Evolutionary conservation across 2,329 filamentous ascomycete genomes (phyloP), one percentile per base, ranked within the genome.

Genomic region (Botrytis byssoidea): DNA sequence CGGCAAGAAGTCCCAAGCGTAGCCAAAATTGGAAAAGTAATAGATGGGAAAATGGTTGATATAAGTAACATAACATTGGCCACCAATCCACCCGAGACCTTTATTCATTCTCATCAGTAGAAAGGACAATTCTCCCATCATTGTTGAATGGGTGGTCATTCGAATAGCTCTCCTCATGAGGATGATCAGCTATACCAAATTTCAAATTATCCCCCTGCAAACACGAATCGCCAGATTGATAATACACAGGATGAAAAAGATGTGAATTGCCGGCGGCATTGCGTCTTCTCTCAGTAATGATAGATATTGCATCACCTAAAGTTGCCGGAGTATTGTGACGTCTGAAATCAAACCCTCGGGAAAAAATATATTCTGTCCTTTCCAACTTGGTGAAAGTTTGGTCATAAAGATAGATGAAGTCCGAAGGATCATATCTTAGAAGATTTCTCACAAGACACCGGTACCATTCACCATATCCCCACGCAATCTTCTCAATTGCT

Each of bases 391-490:
- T 80, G 16, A 59, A 76, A 14, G 79, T 81, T 60, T 79, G 74
- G 55, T 80, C 79, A 37, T 78, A 74, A 0, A 81, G 76, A 60
- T 81, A 76, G 3, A 80, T 71, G 16, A 81, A 65, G 57, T 79
- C 79, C 7, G 73, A 74, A 5, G 79, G 79, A 25, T 73, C 75
- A 20, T 79, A 74, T 70, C 80, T 80, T 71, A 79, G 77, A 42
- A 81, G 77, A 68, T 77, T 77, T 5, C 75, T 68, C 10, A 80
- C 74, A 0, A 80, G 74, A 4, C 71, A 67, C 35, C 75, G 74
- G 67, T 80, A 78, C 22, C 76, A 74, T n/a, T 71, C 74, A 37
- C 77, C 79, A 48, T 79, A 73, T 42, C 79, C 79, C 79, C 79
- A 81, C n/a, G 76, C 79, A 9, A 80, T 75, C 25, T 78, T 78